A percentile compares a stretch with the other conserved stretches of the same genome.
Conservation (phyloP, 2,329 filamentous ascomycete genomes). For the Sphaceloma murrayae region DNA sequence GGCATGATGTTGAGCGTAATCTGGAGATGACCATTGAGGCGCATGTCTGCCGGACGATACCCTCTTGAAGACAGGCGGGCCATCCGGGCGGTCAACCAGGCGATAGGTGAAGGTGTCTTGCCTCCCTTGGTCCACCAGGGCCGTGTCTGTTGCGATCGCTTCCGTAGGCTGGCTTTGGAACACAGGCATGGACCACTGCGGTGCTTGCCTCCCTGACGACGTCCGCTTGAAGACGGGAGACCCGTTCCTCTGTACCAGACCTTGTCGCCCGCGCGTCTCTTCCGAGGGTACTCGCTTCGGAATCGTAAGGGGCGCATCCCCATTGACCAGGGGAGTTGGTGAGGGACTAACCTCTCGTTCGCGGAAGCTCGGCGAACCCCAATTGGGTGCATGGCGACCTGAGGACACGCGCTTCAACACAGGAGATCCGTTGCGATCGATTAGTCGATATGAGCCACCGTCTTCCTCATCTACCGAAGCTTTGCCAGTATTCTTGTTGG, state of each 20-base stretch:
- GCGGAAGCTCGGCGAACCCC: neutral
- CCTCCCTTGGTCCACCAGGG: neutral
- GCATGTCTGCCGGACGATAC: neutral
- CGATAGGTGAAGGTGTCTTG: conserved; percentile 2
- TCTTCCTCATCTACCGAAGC: neutral
- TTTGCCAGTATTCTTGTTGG: neutral
- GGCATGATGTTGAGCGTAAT: too few species aligned
- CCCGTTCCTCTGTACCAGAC: too few species aligned
- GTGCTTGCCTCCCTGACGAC: conserved; percentile 1
- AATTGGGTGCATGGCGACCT: neutral
- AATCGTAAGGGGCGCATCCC: neutral
- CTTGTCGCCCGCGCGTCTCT: too few species aligned
- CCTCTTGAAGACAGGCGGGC: neutral
- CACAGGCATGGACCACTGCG: neutral
- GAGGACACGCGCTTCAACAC: conserved; percentile 1
- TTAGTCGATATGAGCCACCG: neutral
- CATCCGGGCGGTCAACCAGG: neutral
- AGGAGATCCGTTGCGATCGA: conserved; percentile 1
- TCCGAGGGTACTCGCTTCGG: too few species aligned
- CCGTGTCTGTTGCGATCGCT: neutral
- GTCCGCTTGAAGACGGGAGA: conserved; percentile 1
- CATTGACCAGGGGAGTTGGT: neutral
- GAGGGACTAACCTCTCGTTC: neutral
- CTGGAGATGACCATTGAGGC: neutral
- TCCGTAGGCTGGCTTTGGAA: neutral